These are phyloP conservation scores for Pichia exigua DNA, from an alignment of 805 yeast species.

Conservation along the genomic window DNA sequence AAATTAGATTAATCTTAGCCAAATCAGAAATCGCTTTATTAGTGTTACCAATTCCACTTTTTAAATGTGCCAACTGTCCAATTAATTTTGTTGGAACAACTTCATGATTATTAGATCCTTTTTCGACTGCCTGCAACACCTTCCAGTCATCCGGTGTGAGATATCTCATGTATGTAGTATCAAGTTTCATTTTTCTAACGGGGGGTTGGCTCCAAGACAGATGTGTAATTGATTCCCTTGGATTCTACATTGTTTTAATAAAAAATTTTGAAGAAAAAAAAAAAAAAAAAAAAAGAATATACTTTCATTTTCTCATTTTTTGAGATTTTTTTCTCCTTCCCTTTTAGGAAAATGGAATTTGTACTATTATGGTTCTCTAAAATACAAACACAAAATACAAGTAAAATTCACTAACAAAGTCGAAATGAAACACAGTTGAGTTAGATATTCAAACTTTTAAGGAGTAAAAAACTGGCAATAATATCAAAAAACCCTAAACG, in stretches of 20 bases:
- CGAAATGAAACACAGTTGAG: too few species aligned
- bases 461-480: too few species aligned
- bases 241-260: neutral
- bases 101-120: constrained; percentile 89
- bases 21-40: constrained; percentile 73
- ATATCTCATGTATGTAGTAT: constrained; percentile 89
- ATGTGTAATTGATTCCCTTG: neutral
- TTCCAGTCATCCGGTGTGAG: constrained; percentile 85
- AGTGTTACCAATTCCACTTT: constrained; percentile 62
- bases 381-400: too few species aligned
- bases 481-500: too few species aligned
- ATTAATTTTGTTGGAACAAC: constrained; percentile 87
- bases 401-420: too few species aligned
- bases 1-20: constrained; percentile 75
- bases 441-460: too few species aligned
- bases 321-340: neutral
- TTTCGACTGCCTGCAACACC: constrained; percentile 81
- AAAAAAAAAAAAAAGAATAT: too few species aligned
- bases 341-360: neutral
- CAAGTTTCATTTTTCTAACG: constrained; percentile 67
- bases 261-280: neutral
- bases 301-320: too few species aligned
- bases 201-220: neutral
- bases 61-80: constrained; percentile 68
- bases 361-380: neutral